Evolutionary conservation across 179 eudicot genomes (phyloP).

Genomic region (Beta macrorhiza): DNA sequence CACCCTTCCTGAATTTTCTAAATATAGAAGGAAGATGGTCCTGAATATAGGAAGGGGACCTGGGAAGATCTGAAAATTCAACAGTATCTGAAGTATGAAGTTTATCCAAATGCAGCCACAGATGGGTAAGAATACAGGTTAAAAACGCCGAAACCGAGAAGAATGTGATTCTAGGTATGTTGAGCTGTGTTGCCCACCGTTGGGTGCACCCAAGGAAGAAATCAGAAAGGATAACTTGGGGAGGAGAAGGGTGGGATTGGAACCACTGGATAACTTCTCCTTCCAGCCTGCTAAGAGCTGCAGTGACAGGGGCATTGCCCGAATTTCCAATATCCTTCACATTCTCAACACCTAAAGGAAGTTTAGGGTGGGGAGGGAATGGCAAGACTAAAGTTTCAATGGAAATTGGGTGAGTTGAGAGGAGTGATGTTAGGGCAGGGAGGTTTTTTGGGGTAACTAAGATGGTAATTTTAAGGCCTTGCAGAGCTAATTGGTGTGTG

Average conservation of each 20-base stretch:
- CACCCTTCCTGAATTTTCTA: constrained; percentile 31
- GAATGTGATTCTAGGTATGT: constrained; percentile 47
- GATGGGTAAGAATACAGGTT: constrained; percentile 12
- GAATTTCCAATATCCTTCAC: constrained; percentile 44
- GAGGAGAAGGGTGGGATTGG: constrained; percentile 45
- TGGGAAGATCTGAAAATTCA: constrained; percentile 29
- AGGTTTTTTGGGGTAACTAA: constrained; percentile 70
- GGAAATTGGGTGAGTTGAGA: constrained; percentile 42
- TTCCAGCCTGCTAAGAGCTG: constrained; percentile 41
- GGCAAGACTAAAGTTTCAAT: constrained; percentile 56
- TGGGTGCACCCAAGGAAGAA: constrained; percentile 67
- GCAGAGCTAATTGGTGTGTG: constrained; percentile 49
- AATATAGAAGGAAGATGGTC: constrained; percentile 44
- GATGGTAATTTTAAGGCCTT: constrained; percentile 52
- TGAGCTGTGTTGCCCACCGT: constrained; percentile 35
- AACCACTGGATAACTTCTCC: constrained; percentile 46
- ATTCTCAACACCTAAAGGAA: constrained; percentile 55
- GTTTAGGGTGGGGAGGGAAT: constrained; percentile 53
- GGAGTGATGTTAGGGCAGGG: constrained; percentile 44
- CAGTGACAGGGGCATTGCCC: constrained; percentile 45
- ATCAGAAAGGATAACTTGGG: constrained; percentile 58
- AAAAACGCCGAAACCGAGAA: constrained; percentile 37
- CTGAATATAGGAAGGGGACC: constrained; percentile 34
- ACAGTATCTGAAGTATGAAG: constrained; percentile 8
- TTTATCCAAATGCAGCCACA: constrained; percentile 19